Evolutionary conservation across 768 basidiomycete genomes (phyloP).

Genomic region (Cystoderma amianthinum): DNA sequence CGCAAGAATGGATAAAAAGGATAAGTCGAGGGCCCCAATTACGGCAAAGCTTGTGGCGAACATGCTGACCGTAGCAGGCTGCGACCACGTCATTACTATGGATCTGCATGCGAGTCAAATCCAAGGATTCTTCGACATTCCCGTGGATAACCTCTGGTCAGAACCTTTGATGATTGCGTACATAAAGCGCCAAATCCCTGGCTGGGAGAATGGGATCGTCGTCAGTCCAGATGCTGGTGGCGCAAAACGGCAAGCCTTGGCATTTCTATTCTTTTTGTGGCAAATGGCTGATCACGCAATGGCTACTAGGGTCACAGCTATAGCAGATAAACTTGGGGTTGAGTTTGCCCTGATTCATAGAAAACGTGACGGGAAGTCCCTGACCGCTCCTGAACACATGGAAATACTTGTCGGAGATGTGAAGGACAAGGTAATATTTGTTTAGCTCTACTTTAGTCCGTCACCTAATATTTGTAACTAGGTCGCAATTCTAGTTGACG

Average conservation of each 20-base stretch:
- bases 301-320: slow-evolving; percentile 72
- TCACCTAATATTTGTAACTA: slow-evolving; percentile 17
- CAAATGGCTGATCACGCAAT: too few relatives aligned
- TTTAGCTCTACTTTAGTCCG: not conserved
- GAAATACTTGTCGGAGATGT: slow-evolving; percentile 95
- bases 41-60: slow-evolving; percentile 98
- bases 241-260: slow-evolving; percentile 79
- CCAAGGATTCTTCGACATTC: slow-evolving; percentile 98
- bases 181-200: slow-evolving; percentile 80
- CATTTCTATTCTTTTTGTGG: slow-evolving; percentile 6
- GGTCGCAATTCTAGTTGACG: slow-evolving; percentile 94
- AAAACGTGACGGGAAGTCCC: slow-evolving; percentile 67
- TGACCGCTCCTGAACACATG: slow-evolving; percentile 72
- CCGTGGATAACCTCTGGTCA: slow-evolving; percentile 95
- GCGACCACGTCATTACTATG: slow-evolving; percentile 99
- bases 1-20: slow-evolving; percentile 96
- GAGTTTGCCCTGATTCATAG: slow-evolving; percentile 96
- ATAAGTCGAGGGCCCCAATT: slow-evolving; percentile 92
- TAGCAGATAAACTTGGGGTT: slow-evolving; percentile 91
- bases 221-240: slow-evolving; percentile 98
- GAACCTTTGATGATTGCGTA: slow-evolving; percentile 94
- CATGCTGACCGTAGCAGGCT: slow-evolving; percentile 95
- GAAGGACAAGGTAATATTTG: slow-evolving; percentile 59
- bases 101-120: slow-evolving; percentile 97
- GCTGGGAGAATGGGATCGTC: slow-evolving; percentile 85